Conservation (phyloP, 495 filamentous ascomycete genomes). For the Cudoniella acicularis region DNA sequence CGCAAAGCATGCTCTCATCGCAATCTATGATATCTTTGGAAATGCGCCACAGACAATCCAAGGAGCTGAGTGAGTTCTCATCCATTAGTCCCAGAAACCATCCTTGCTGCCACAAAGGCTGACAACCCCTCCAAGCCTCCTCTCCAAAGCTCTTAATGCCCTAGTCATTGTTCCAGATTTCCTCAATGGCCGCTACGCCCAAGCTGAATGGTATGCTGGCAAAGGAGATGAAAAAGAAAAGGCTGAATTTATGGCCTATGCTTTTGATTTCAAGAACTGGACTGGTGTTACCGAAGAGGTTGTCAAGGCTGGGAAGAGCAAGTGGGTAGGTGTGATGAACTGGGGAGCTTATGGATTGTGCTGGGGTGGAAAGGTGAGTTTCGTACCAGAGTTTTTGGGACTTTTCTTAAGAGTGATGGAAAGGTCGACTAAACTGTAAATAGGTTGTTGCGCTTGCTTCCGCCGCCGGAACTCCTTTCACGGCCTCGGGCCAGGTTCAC, state of each 20-base stretch:
- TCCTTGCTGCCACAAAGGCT: neutral
- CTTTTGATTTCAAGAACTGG: constrained; percentile 19
- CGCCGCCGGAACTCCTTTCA: constrained; percentile 38
- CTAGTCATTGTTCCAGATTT: constrained; percentile 46
- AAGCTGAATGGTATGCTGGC: constrained; percentile 28
- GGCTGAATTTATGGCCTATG: constrained; percentile 26
- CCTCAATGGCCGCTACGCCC: constrained; percentile 34
- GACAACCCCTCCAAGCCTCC: neutral
- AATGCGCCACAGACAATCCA: constrained; percentile 46
- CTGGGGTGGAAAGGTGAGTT: constrained; percentile 44
- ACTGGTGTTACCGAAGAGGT: constrained; percentile 23
- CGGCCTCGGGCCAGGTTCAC: constrained; percentile 46
- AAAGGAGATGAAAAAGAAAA: constrained; percentile 37
- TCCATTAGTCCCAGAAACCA: constrained; percentile 19
- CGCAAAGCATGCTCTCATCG: constrained; percentile 39
- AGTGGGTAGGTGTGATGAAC: constrained; percentile 30
- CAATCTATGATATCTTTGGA: constrained; percentile 56
- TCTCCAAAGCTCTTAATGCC: constrained; percentile 25
- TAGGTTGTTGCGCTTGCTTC: constrained; percentile 46
- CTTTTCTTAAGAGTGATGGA: neutral
- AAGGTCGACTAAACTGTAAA: neutral
- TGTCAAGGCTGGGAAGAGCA: constrained; percentile 17
- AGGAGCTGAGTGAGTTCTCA: constrained; percentile 44
- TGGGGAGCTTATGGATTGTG: constrained; percentile 46
- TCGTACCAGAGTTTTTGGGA: constrained; percentile 14